These are phyloP conservation scores for Penicillium corylophilum DNA, from an alignment of 2,329 filamentous ascomycete genomes.

Conservation along the genomic window DNA sequence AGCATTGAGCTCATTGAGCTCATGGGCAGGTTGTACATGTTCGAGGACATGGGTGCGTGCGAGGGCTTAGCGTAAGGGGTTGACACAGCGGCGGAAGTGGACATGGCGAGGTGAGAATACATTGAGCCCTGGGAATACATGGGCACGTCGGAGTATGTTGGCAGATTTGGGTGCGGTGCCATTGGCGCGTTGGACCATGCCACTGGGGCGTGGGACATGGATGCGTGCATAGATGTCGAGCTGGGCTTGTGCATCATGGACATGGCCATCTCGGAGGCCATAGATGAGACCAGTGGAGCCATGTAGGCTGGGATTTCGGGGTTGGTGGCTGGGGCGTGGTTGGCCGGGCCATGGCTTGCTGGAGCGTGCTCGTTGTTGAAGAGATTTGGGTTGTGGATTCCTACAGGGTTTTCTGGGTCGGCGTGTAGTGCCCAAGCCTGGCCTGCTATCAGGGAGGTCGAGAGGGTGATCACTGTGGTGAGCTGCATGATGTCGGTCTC, in stretches of 20 bases:
- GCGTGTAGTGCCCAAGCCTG: constrained; percentile 4
- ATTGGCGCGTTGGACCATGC: neutral
- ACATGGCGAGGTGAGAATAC: neutral
- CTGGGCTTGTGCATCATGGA: neutral
- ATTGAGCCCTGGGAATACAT: neutral
- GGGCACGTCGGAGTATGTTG: neutral
- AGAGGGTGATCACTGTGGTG: constrained; percentile 12
- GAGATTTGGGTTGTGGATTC: neutral
- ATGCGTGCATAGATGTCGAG: neutral
- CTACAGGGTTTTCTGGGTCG: neutral
- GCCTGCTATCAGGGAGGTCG: constrained; percentile 15
- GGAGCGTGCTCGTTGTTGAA: neutral
- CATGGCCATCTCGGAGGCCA: neutral
- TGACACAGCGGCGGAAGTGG: neutral
- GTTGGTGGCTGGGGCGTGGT: neutral
- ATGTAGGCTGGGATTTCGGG: neutral
- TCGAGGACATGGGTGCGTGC: neutral
- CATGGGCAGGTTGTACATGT: neutral
- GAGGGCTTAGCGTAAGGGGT: neutral
- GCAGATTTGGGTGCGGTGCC: neutral
- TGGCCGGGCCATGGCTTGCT: neutral
- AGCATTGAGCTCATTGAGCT: constrained; percentile 1
- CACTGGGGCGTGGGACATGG: neutral
- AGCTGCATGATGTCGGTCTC: constrained; percentile 17
- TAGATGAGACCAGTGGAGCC: neutral